Conservation (phyloP, 352 stramenopile species). For the Pythium dissotocum region DNA sequence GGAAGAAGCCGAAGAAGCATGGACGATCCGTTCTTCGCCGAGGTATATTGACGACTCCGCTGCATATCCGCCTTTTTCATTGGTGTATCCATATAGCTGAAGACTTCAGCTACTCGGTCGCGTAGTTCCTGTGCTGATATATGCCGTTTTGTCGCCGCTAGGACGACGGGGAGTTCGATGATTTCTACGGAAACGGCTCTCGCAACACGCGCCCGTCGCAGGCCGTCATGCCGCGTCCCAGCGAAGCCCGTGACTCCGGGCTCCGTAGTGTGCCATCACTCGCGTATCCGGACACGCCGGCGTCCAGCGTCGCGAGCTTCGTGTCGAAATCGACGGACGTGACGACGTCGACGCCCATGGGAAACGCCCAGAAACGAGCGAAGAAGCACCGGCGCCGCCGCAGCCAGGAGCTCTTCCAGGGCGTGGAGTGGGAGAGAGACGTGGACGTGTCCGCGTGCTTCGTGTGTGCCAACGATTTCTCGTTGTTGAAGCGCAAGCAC, state of each 20-base stretch:
- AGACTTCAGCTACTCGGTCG: neutral
- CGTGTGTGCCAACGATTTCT: constrained; percentile 62
- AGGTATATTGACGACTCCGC: constrained; percentile 25
- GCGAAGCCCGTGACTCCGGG: neutral
- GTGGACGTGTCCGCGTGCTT: constrained; percentile 41
- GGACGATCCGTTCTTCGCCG: constrained; percentile 53
- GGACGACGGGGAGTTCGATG: constrained; percentile 77
- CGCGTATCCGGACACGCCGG: constrained; percentile 25
- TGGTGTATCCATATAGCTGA: neutral
- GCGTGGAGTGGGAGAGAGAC: constrained; percentile 59
- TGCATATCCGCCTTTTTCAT: neutral
- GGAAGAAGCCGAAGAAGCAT: constrained; percentile 22
- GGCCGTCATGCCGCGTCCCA: constrained; percentile 10
- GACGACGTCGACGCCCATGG: constrained; percentile 6
- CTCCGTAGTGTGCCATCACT: constrained; percentile 2
- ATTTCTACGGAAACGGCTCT: constrained; percentile 50
- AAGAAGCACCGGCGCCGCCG: constrained; percentile 40
- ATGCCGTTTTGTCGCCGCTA: constrained; percentile 22
- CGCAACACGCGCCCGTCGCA: constrained; percentile 17
- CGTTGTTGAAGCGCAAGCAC: constrained; percentile 69
- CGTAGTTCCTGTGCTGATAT: constrained; percentile 8
- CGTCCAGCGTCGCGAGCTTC: constrained; percentile 30
- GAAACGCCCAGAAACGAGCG: constrained; percentile 9
- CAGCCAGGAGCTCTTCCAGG: constrained; percentile 66
- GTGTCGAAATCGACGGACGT: constrained; percentile 24